A percentile compares a stretch with the other conserved stretches of the same genome.
Evolutionary conservation across 352 stramenopile species (phyloP).

Genomic region (Detonula confervacea): DNA sequence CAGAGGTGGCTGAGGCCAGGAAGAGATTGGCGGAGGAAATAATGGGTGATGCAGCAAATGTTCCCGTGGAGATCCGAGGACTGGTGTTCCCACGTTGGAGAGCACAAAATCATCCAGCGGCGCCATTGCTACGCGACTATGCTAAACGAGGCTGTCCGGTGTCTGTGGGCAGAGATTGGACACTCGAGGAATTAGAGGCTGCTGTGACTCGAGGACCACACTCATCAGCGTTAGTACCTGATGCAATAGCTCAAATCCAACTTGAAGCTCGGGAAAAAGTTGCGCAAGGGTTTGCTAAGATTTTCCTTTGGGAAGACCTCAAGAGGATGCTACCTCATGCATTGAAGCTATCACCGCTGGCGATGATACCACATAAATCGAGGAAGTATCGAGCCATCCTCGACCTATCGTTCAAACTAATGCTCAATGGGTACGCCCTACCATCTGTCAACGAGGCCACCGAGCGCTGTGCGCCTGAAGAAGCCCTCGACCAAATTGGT

Average conservation of each 20-base stretch:
- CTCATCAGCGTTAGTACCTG: conserved; percentile 1
- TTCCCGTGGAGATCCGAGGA: conserved; percentile 1
- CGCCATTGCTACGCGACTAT: conserved; percentile 9
- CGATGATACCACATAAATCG: conserved; percentile 32
- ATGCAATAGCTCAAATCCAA: conserved; percentile 22
- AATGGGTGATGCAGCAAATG: conserved; percentile 1
- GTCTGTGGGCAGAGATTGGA: conserved; percentile 26
- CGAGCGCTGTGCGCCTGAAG: background rate
- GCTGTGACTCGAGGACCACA: conserved; percentile 14
- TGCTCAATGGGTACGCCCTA: conserved; percentile 4
- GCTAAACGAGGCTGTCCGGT: conserved; percentile 28
- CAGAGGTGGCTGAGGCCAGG: background rate
- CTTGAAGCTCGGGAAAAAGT: conserved; percentile 25
- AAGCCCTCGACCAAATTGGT: conserved; percentile 23
- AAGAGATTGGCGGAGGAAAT: conserved; percentile 8
- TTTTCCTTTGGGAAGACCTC: conserved; percentile 15
- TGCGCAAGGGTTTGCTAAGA: conserved; percentile 9
- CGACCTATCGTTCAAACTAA: conserved; percentile 19
- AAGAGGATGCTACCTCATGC: background rate
- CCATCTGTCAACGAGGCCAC: conserved; percentile 42
- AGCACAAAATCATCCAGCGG: conserved; percentile 11
- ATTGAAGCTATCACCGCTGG: conserved; percentile 26
- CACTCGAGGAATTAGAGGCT: conserved; percentile 25
- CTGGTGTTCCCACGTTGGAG: conserved; percentile 5
- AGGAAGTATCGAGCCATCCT: conserved; percentile 14